Evolutionary conservation across 345 rosid genomes (phyloP).

Genomic region (Eucalyptus pumila): DNA sequence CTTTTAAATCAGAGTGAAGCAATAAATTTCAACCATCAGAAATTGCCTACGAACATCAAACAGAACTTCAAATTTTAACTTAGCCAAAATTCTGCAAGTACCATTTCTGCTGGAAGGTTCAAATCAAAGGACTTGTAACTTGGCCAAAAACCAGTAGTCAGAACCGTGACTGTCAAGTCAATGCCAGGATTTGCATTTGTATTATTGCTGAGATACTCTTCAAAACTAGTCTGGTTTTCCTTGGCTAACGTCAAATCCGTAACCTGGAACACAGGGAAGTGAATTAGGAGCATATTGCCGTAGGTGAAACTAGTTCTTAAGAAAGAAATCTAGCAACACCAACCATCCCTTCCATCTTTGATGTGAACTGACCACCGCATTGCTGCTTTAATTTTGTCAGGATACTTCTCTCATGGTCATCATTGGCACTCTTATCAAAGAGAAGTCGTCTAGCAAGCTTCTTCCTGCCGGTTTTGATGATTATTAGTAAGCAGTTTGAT

Average conservation of each 20-base stretch:
- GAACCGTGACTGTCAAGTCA: conserved; percentile 73
- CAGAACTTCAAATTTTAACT: neutral
- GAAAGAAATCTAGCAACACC: neutral
- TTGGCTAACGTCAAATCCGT: conserved; percentile 78
- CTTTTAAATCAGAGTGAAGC: neutral
- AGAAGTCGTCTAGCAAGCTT: conserved; percentile 56
- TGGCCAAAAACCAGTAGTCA: conserved; percentile 93
- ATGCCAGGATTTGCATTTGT: conserved; percentile 54
- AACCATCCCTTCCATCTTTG: conserved; percentile 84
- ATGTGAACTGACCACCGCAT: conserved; percentile 74
- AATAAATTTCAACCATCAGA: neutral
- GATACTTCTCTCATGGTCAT: conserved; percentile 65
- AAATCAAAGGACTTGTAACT: conserved; percentile 76
- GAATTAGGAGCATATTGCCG: neutral
- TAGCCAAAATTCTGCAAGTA: neutral
- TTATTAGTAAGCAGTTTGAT: neutral
- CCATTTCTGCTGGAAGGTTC: conserved; percentile 80
- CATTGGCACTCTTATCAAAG: conserved; percentile 53
- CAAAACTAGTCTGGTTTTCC: conserved; percentile 70
- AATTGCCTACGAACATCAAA: neutral
- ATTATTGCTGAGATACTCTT: conserved; percentile 51
- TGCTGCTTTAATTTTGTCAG: conserved; percentile 72
- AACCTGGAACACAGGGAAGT: conserved; percentile 27
- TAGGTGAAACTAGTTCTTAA: neutral
- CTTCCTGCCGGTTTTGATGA: conserved; percentile 27